Base-by-base conservation (phyloP, 1,284 basidiomycete genomes). In the Rhodotorula sp. region DNA sequence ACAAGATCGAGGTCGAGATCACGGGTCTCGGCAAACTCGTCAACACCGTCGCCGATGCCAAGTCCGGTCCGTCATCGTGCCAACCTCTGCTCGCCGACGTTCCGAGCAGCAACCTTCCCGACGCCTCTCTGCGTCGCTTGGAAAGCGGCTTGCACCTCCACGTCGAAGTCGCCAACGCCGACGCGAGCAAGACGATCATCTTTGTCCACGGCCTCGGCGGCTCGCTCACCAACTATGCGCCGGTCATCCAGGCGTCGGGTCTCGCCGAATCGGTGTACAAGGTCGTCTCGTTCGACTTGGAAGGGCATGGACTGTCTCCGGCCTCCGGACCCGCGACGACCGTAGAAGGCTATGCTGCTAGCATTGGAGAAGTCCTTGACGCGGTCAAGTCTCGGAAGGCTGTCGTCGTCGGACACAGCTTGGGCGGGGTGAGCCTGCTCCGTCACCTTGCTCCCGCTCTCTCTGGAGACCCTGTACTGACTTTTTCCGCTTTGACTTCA, bases 1-100 rank as follows among this genome's bases (percentile, higher is more conserved):
- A 81, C 62, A 52, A 68, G 18, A 75, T 81, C 6, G 80, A 80
- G 56, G 71, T 81, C 28, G 69, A 71, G 34, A 79, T 79, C 54
- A 77, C 76, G 23, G 77, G 77, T 14, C 69, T 80, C 34, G 79
- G 80, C 19, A 78, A 71, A 38, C 70, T 80, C 55, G 64, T 62
- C 21, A 79, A 61, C 38, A 31, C 38, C 5, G 38, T 57, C 28
- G 67, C 23, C 2, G 21, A 23, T 12, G 19, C 57, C 19, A 45
- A 23, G 18, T 19, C 50, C 19, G 63, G 31, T 19, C 52, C 67
- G 10, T n/a, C 50, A 34, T 31, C 62, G 31, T 57, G 50, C 31
- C 56, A 21, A 21, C 56, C 34, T 31, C 56, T 38, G 26, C 56
- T 57, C 3, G 56, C 50, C 50, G 50, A 52, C n/a, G 50, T 52